Conservation (phyloP, 2,329 filamentous ascomycete genomes). For the Tolypocladium tundrense region DNA sequence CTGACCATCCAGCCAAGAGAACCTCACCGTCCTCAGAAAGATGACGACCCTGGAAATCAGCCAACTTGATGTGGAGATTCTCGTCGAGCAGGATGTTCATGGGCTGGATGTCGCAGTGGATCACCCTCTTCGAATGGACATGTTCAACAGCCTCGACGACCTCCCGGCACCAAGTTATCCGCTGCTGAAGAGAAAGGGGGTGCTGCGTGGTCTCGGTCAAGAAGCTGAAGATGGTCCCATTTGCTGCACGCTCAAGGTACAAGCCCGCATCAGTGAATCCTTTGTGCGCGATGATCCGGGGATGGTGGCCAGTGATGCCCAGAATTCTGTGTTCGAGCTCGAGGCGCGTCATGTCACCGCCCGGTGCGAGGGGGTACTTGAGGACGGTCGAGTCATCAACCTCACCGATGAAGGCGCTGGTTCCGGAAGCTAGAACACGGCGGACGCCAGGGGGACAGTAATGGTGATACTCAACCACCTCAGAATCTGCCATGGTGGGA, state of each 20-base stretch:
- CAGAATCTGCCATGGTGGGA: not conserved
- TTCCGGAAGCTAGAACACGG: conserved; percentile 3
- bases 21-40: conserved; percentile 6
- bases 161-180: conserved; percentile 3
- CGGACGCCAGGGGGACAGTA: not conserved
- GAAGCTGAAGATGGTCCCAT: conserved; percentile 7
- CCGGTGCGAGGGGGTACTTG: conserved; percentile 10
- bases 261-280: conserved; percentile 6
- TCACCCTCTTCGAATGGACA: conserved; percentile 3
- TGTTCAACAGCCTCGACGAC: not conserved
- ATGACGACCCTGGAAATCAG: conserved; percentile 8
- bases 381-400: conserved; percentile 11
- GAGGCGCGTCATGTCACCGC: conserved; percentile 7
- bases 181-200: not conserved
- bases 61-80: conserved; percentile 6
- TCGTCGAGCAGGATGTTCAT: conserved; percentile 8
- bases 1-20: not conserved
- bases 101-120: conserved; percentile 9
- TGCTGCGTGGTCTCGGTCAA: not conserved
- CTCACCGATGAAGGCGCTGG: conserved; percentile 9
- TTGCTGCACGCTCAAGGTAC: conserved; percentile 8
- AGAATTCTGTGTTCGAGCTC: conserved; percentile 7
- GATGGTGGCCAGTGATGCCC: conserved; percentile 6
- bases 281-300: conserved; percentile 5
- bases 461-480: conserved; percentile 1